phyloP scores from a whole-genome alignment of 2,329 filamentous ascomycete genomes.

The Penicillium aurantiogriseum region DNA sequence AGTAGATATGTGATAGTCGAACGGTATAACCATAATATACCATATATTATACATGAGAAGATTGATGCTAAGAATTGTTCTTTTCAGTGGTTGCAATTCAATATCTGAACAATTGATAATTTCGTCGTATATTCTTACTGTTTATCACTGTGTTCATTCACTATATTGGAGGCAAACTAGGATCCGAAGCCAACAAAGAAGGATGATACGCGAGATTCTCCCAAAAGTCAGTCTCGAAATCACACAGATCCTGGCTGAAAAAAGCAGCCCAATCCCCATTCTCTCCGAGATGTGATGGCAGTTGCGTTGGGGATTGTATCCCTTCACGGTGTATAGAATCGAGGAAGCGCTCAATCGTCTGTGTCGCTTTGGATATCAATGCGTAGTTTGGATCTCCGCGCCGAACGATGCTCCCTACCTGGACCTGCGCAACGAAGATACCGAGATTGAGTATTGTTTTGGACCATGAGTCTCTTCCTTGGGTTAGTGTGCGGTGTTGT shows the following conservation, averaged over 20 bases:
- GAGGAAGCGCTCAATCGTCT: slow-evolving; percentile 27
- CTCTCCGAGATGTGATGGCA: slow-evolving; percentile 12
- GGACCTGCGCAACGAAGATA: slow-evolving; percentile 30
- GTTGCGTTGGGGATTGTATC: slow-evolving; percentile 2
- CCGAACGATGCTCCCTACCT: slow-evolving; percentile 26
- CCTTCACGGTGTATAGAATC: slow-evolving; percentile 26
- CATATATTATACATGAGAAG: not conserved
- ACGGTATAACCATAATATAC: not conserved
- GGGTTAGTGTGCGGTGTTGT: slow-evolving; percentile 13
- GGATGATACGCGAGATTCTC: slow-evolving; percentile 30
- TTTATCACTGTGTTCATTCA: not conserved
- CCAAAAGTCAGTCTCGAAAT: slow-evolving; percentile 31
- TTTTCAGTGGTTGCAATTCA: not conserved
- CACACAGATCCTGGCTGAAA: slow-evolving; percentile 26
- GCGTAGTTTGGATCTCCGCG: slow-evolving; percentile 28
- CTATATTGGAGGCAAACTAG: slow-evolving; percentile 19
- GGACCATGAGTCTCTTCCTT: slow-evolving; percentile 15
- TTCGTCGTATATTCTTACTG: not conserved
- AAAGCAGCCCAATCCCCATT: slow-evolving; percentile 26
- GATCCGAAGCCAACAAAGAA: slow-evolving; percentile 22
- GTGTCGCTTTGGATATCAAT: slow-evolving; percentile 26
- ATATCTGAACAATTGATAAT: not conserved
- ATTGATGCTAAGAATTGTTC: not conserved
- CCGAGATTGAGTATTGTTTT: slow-evolving; percentile 24
- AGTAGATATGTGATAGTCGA: not conserved